Conservation (phyloP, 1,284 basidiomycete species). For the Tetrapyrgos nigripes region DNA sequence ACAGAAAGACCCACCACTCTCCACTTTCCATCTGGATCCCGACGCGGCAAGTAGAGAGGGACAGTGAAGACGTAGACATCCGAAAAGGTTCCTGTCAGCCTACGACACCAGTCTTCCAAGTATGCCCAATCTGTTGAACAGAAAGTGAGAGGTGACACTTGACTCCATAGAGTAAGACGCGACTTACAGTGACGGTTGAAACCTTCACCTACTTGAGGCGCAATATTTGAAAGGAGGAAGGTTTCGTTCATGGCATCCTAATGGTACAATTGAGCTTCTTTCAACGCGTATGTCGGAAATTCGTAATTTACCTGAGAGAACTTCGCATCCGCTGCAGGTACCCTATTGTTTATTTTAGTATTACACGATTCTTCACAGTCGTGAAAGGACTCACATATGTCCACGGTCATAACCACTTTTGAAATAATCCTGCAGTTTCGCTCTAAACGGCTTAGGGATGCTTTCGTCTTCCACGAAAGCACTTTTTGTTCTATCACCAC, state of each 20-base stretch:
- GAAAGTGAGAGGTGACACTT: constrained; percentile 6
- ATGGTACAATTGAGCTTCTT: not conserved
- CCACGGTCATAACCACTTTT: constrained; percentile 95
- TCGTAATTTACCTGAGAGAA: constrained; percentile 63
- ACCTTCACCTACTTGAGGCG: constrained; percentile 96
- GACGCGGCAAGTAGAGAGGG: constrained; percentile 93
- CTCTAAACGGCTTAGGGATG: constrained; percentile 83
- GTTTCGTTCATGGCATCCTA: constrained; percentile 97
- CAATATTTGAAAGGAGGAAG: constrained; percentile 94
- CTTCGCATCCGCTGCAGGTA: constrained; percentile 98
- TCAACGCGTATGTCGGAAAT: not conserved
- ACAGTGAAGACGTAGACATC: constrained; percentile 99
- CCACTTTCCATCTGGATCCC: constrained; percentile 90
- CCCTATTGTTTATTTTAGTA: too few relatives aligned
- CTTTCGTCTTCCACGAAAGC: constrained; percentile 86
- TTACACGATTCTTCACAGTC: too few relatives aligned
- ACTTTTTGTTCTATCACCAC: constrained; percentile 80
- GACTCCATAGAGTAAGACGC: too few relatives aligned
- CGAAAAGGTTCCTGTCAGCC: constrained; percentile 84
- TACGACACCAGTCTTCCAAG: constrained; percentile 94
- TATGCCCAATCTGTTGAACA: constrained; percentile 87
- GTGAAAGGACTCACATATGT: constrained; percentile 76
- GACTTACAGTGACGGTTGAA: constrained; percentile 95
- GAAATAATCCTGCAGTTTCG: constrained; percentile 91
- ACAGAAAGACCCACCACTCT: constrained; percentile 81